phyloP scores from a whole-genome alignment of 768 basidiomycete genomes.

The Lactarius psammicola region DNA sequence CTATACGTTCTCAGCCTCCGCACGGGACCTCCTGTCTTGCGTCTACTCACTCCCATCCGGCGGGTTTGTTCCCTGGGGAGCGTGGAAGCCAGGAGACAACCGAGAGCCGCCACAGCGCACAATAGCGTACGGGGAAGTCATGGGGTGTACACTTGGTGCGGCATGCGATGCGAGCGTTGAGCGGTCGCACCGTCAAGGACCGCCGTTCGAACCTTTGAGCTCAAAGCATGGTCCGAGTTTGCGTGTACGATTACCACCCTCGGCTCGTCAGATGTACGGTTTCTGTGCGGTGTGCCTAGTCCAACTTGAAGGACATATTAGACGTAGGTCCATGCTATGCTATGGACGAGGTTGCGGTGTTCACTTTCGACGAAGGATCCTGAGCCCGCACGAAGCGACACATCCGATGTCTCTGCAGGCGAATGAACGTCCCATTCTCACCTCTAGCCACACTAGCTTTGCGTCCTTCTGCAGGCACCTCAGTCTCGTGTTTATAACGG shows the following conservation, averaged over 20 bases:
- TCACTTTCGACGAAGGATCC: background rate
- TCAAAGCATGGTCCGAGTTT: no score
- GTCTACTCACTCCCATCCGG: background rate
- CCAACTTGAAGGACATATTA: background rate
- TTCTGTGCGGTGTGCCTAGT: background rate
- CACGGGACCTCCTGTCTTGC: slow-evolving; percentile 4
- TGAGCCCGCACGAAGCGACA: background rate
- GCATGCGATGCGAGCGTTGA: slow-evolving; percentile 5
- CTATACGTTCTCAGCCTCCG: slow-evolving; percentile 3
- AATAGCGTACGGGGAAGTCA: background rate
- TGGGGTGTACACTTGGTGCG: slow-evolving; percentile 2
- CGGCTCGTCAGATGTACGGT: slow-evolving; percentile 1
- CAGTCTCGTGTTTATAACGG: background rate
- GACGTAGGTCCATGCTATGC: background rate
- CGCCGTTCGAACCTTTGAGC: background rate
- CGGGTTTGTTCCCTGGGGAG: background rate
- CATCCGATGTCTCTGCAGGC: background rate
- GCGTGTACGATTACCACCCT: slow-evolving; percentile 13
- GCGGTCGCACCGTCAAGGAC: background rate
- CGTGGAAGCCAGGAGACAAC: background rate
- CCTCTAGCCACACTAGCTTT: background rate
- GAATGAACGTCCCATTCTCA: background rate
- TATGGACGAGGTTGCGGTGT: background rate
- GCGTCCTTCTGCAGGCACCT: background rate
- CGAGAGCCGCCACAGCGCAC: background rate